These are phyloP conservation scores for Mortierella hygrophila DNA, from an alignment of 192 early-diverging fungal genomes.

Conservation along the genomic window DNA sequence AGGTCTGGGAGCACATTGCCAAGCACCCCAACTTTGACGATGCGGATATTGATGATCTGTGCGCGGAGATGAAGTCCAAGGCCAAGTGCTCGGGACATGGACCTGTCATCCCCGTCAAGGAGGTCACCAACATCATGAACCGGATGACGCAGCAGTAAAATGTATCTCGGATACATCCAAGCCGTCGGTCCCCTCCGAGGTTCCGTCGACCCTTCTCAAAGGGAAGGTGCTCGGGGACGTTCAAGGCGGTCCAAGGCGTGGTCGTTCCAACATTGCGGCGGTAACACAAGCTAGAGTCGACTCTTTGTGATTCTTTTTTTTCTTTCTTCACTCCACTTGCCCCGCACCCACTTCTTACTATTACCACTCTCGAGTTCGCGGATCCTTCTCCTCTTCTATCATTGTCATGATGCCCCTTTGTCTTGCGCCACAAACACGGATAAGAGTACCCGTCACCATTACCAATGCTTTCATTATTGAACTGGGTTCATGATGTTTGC, in stretches of 20 bases:
- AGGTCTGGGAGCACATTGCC: conserved; percentile 69
- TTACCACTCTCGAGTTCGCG: neutral
- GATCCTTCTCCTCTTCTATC: neutral
- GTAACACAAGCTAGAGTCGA: neutral
- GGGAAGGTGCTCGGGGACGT: neutral
- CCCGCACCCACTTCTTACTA: neutral
- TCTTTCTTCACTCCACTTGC: neutral
- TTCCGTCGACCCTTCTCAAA: neutral
- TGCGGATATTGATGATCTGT: conserved; percentile 66
- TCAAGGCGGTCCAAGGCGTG: neutral
- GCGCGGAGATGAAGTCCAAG: conserved; percentile 64
- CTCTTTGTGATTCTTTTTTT: neutral
- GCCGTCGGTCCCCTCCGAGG: neutral
- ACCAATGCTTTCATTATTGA: neutral
- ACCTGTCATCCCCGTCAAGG: conserved; percentile 63
- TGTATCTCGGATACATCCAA: neutral
- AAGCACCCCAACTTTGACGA: conserved; percentile 72
- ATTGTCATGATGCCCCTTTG: neutral
- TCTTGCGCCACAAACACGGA: too few species aligned
- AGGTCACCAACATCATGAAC: conserved; percentile 53
- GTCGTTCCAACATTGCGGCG: neutral
- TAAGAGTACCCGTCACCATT: too few species aligned
- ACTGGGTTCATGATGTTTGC: neutral
- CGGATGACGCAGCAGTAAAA: conserved; percentile 36
- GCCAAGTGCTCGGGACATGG: conserved; percentile 71